Evolutionary conservation across 305 asterid genomes (phyloP), one percentile per base, ranked within the genome.

Genomic region (Nicotiana rustica): DNA sequence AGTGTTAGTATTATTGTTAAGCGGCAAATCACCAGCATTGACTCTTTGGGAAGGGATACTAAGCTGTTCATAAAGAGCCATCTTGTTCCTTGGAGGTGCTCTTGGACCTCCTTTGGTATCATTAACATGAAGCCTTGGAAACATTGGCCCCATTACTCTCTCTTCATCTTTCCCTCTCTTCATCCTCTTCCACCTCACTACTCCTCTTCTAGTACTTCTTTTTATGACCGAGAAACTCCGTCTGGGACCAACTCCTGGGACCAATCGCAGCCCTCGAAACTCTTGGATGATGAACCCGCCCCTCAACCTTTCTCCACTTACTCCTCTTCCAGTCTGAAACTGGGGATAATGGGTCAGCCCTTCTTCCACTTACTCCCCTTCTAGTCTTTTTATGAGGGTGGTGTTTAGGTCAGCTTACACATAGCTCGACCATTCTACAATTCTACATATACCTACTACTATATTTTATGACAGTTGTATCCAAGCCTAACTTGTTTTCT

Each of bases 81-180:
- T 96, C 94, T 94, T 96, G 85, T 96, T 96, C 86, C 99, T 94
- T 57, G 99, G 99, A 82, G 99, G 99, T 33, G 99, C 99, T 89
- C 97, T 91, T 67, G 99, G 99, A 88, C 98, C 99, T 88, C 99
- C 98, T 83, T 92, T 96, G 2, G 97, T 84, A 89, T 96, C 97
- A 85, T 92, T 94, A 35, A 96, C 94, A 88, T 94, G 95, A 91
- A 96, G 96, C 93, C 99, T 90, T 38, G 99, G 98, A 86, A 96
- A 96, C 97, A 96, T 91, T 62, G 99, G 98, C 65, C 92, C 97
- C 95, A 89, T 88, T 17, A 83, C 69, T 90, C 88, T 94, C 80
- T 90, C 99, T 67, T 90, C 97, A 57, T 89, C 97, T 89, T 81
- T 94, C 78, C 92, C 97, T 91, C 92, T 89, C 88, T 87, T 92